Evolutionary conservation across 1,139 yeast genomes (phyloP).

Genomic region (Debaryomyces psychrophilus): DNA sequence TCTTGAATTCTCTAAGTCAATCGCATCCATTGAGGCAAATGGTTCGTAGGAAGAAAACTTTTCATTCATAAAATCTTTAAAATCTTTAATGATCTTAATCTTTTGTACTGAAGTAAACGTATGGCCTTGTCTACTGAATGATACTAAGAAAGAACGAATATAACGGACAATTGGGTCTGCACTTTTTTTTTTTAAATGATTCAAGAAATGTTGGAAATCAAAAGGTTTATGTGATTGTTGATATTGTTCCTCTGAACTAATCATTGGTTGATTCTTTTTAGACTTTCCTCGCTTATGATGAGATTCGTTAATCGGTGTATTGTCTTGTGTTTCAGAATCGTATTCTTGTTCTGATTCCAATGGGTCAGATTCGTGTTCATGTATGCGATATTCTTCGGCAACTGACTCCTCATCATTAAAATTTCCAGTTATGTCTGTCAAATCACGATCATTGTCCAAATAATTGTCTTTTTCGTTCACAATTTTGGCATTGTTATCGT

Average conservation of each 20-base stretch:
- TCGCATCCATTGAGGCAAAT: constrained; percentile 64
- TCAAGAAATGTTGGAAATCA: constrained; percentile 81
- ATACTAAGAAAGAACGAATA: constrained; percentile 75
- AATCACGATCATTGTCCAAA: constrained; percentile 10
- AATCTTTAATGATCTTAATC: constrained; percentile 72
- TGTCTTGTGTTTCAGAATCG: background rate
- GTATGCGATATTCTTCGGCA: constrained; percentile 20
- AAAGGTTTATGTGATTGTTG: constrained; percentile 57
- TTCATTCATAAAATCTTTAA: constrained; percentile 67
- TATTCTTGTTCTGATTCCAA: background rate
- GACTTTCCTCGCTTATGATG: constrained; percentile 2
- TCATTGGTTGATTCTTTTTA: constrained; percentile 10
- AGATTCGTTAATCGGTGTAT: background rate
- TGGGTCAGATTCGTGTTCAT: background rate
- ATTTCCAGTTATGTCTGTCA: constrained; percentile 21
- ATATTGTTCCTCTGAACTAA: constrained; percentile 33
- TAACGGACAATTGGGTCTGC: constrained; percentile 93
- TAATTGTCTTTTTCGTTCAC: background rate
- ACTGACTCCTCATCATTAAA: constrained; percentile 18
- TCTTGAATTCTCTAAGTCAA: constrained; percentile 67
- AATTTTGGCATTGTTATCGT: background rate
- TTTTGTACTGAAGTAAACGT: constrained; percentile 78
- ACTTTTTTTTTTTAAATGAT: constrained; percentile 67
- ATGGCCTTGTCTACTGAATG: constrained; percentile 64
- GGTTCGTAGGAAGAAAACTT: constrained; percentile 74